These are phyloP conservation scores for Chlorella sp. DNA, from an alignment of 139 green algal species.

Conservation along the genomic window DNA sequence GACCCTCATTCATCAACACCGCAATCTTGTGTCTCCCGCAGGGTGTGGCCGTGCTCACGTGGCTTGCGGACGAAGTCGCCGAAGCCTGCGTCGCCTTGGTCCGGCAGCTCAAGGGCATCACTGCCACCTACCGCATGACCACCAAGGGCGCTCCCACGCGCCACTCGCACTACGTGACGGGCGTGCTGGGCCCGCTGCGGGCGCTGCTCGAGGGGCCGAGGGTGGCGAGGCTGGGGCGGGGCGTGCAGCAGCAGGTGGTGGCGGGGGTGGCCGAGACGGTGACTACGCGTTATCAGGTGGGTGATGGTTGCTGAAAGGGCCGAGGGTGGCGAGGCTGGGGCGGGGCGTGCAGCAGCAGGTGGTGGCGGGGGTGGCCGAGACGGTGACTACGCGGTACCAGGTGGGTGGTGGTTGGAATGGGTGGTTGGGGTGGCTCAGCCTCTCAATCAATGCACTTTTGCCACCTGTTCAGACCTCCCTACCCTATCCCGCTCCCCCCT, in stretches of 20 bases:
- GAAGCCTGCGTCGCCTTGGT: slow-evolving; percentile 47
- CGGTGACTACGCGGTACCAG: slow-evolving; percentile 29
- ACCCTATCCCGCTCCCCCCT: too few species aligned
- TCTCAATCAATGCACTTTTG: too few species aligned
- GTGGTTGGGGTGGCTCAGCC: slow-evolving; percentile 1
- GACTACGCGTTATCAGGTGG: slow-evolving; percentile 23
- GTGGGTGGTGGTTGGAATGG: background rate
- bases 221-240: slow-evolving; percentile 8
- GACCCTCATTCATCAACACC: background rate
- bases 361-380: slow-evolving; percentile 21
- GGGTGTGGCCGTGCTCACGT: slow-evolving; percentile 13
- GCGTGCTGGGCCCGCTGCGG: slow-evolving; percentile 2
- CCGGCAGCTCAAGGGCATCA: slow-evolving; percentile 87
- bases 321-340: slow-evolving; percentile 6
- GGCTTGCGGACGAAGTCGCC: slow-evolving; percentile 18
- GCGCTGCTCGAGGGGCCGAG: background rate
- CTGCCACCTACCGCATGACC: slow-evolving; percentile 90
- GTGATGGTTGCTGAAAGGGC: background rate
- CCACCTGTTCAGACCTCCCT: too few species aligned
- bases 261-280: slow-evolving; percentile 28
- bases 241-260: slow-evolving; percentile 8
- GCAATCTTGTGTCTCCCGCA: too few species aligned
- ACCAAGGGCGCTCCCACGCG: slow-evolving; percentile 66
- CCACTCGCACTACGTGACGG: slow-evolving; percentile 75
- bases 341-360: slow-evolving; percentile 7